These are phyloP conservation scores for Sporobolomyces phaffii DNA, from an alignment of 768 basidiomycete species.

Conservation along the genomic window DNA sequence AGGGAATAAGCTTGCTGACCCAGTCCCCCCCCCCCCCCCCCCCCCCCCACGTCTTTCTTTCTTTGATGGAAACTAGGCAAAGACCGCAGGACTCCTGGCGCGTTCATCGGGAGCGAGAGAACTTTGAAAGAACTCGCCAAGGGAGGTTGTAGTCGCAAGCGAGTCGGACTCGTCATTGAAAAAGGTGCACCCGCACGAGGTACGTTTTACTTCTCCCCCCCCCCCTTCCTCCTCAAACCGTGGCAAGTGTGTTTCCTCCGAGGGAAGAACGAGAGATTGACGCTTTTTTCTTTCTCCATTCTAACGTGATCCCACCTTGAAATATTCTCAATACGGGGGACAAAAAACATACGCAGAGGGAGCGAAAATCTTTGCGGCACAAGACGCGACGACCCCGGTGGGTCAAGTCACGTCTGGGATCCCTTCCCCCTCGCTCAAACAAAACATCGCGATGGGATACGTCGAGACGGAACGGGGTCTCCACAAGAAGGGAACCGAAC, in stretches of 20 bases:
- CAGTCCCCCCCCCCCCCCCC: too few species aligned
- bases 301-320: too few species aligned
- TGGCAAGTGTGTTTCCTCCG: too few species aligned
- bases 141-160: conserved; percentile 58
- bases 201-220: conserved; percentile 47
- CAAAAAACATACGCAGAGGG: too few species aligned
- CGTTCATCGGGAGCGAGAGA: conserved; percentile 71
- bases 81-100: conserved; percentile 59
- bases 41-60: too few species aligned
- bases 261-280: background rate
- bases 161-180: conserved; percentile 76
- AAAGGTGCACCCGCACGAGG: conserved; percentile 74
- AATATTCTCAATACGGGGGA: too few species aligned
- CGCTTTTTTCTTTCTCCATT: too few species aligned
- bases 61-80: conserved; percentile 56
- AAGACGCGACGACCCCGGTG: conserved; percentile 39
- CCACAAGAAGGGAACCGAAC: conserved; percentile 84
- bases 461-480: conserved; percentile 58
- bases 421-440: conserved; percentile 78
- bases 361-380: conserved; percentile 25
- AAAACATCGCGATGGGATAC: conserved; percentile 97
- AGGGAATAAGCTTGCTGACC: too few species aligned
- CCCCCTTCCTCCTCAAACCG: background rate
- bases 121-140: conserved; percentile 72
- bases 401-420: conserved; percentile 88